Percentiles rank a stretch among this genome's conserved stretches.
These are phyloP conservation scores for Athelia psychrophila DNA, from an alignment of 1,284 basidiomycete genomes.

Conservation along the genomic window DNA sequence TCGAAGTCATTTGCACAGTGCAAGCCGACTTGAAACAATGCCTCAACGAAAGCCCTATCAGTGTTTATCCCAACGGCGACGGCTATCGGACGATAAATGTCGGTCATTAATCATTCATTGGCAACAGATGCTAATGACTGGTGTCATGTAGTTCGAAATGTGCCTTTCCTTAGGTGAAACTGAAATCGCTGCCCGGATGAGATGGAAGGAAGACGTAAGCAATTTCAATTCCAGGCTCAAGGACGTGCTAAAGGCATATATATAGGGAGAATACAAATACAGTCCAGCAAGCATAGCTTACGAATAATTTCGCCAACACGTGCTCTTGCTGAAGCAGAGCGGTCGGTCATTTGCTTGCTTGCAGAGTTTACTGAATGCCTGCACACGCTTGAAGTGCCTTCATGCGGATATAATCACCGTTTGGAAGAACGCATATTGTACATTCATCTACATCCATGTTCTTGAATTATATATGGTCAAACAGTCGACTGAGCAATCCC, in stretches of 20 bases:
- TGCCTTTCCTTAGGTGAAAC: conserved; percentile 7
- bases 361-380: too few relatives aligned
- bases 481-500: too few relatives aligned
- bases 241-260: neutral
- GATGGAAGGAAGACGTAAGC: conserved; percentile 6
- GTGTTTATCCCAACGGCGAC: neutral
- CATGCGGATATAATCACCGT: too few relatives aligned
- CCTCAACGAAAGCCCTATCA: neutral
- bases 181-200: conserved; percentile 7
- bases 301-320: too few relatives aligned
- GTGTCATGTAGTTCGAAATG: conserved; percentile 3
- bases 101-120: conserved; percentile 1
- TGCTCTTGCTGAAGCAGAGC: too few relatives aligned
- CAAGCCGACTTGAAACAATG: neutral
- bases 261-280: conserved; percentile 1
- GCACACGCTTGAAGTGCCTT: too few relatives aligned
- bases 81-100: conserved; percentile 4
- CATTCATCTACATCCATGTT: too few relatives aligned
- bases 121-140: neutral
- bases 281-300: conserved; percentile 7
- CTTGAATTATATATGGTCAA: too few relatives aligned
- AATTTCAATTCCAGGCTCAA: neutral
- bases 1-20: conserved; percentile 6
- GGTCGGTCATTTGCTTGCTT: too few relatives aligned
- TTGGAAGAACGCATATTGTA: too few relatives aligned